phyloP scores from a whole-genome alignment of 768 basidiomycete species.

The Leccinum rimulosum region DNA sequence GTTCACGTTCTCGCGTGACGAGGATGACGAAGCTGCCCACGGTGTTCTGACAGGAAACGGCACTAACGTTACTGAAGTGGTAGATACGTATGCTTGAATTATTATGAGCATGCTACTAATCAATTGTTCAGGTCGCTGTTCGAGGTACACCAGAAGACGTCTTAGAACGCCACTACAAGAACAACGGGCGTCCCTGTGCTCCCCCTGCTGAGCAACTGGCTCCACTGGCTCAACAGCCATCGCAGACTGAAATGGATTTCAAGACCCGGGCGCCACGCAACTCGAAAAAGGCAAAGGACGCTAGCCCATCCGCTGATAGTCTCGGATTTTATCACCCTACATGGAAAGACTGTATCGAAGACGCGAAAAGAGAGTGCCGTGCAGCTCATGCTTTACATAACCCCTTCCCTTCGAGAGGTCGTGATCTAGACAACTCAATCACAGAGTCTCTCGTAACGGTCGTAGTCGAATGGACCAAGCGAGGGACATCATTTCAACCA shows the following conservation, averaged over 20 bases:
- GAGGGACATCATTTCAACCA: not conserved
- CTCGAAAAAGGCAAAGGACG: not conserved
- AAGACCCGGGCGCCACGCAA: not conserved
- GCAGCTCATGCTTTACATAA: not conserved
- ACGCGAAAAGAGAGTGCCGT: not conserved
- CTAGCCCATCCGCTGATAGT: not conserved
- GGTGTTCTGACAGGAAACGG: too few relatives aligned
- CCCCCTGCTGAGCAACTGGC: not conserved
- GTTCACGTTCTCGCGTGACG: not conserved
- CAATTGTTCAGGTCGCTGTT: not conserved
- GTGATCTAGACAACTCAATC: not conserved
- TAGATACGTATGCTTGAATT: not conserved
- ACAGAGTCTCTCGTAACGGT: not conserved
- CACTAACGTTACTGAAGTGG: too few relatives aligned
- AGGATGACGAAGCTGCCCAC: not conserved
- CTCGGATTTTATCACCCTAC: not conserved
- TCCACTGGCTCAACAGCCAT: not conserved
- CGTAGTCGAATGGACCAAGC: not conserved
- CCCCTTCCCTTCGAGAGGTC: not conserved
- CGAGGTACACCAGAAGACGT: not conserved
- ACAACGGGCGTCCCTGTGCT: not conserved
- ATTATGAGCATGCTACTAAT: not conserved
- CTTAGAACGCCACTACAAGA: not conserved
- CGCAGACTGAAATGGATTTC: not conserved
- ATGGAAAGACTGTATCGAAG: not conserved